Evolutionary conservation across 495 filamentous ascomycete genomes (phyloP).

Genomic region (Bacidia rubella): DNA sequence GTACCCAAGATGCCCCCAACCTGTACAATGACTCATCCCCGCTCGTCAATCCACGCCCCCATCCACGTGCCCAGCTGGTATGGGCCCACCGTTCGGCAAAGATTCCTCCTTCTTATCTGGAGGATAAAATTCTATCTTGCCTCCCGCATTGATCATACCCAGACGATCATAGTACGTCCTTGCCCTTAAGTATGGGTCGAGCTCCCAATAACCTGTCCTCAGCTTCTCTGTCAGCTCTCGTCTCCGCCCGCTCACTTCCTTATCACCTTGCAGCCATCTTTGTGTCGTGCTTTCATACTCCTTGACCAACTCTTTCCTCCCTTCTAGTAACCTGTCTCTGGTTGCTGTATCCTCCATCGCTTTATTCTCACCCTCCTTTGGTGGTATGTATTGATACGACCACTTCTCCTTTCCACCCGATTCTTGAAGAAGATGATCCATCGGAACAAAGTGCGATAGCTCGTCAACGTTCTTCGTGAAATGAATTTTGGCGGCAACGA

Average conservation of each 20-base stretch:
- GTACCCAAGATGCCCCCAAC: not conserved
- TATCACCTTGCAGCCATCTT: conserved; percentile 40
- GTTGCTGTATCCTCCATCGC: conserved; percentile 57
- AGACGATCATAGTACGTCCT: conserved; percentile 61
- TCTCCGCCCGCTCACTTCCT: conserved; percentile 31
- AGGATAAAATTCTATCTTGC: conserved; percentile 54
- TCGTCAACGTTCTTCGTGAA: conserved; percentile 80
- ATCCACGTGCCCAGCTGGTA: conserved; percentile 28
- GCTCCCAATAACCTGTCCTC: conserved; percentile 65
- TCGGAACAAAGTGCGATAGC: conserved; percentile 60
- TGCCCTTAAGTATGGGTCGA: conserved; percentile 65
- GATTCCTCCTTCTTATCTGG: conserved; percentile 18
- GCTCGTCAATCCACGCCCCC: conserved; percentile 19
- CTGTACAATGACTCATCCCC: not conserved
- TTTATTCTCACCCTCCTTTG: conserved; percentile 55
- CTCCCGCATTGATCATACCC: conserved; percentile 51
- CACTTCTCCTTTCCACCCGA: conserved; percentile 75
- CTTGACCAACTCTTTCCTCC: conserved; percentile 40
- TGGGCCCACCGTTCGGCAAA: conserved; percentile 15
- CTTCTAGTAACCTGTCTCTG: conserved; percentile 42
- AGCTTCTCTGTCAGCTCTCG: conserved; percentile 44
- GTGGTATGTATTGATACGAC: conserved; percentile 69
- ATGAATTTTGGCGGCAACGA: conserved; percentile 87
- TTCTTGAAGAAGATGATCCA: conserved; percentile 58
- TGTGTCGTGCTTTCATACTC: conserved; percentile 53